Evolutionary conservation across 495 filamentous ascomycete genomes (phyloP).

Genomic region (Penicillium waksmanii): DNA sequence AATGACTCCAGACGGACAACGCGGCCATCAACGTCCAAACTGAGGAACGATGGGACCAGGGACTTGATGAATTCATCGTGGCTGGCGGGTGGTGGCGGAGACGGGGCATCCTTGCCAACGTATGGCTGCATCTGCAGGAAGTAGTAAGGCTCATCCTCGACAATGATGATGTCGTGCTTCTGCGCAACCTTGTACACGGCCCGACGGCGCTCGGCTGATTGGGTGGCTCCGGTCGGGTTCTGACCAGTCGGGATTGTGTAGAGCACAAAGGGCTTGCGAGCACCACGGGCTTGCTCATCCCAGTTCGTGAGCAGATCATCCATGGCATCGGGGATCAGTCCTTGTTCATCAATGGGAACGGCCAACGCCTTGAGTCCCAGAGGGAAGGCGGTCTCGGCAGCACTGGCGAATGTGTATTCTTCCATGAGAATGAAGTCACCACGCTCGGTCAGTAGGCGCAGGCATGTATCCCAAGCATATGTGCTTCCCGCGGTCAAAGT

Average conservation of each 20-base stretch:
- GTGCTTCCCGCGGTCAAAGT: slow-evolving; percentile 77
- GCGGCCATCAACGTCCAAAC: slow-evolving; percentile 66
- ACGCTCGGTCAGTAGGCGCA: slow-evolving; percentile 75
- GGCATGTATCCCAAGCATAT: slow-evolving; percentile 73
- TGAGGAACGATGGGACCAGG: slow-evolving; percentile 64
- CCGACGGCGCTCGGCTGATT: slow-evolving; percentile 62
- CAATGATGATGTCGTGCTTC: slow-evolving; percentile 82
- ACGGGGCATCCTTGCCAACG: slow-evolving; percentile 52
- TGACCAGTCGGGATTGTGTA: slow-evolving; percentile 68
- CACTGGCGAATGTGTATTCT: slow-evolving; percentile 82
- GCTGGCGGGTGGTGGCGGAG: slow-evolving; percentile 55
- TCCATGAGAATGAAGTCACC: slow-evolving; percentile 80
- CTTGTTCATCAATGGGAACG: slow-evolving; percentile 77
- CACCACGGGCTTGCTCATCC: slow-evolving; percentile 59
- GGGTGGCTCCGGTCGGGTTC: slow-evolving; percentile 91
- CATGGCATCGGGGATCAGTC: slow-evolving; percentile 68
- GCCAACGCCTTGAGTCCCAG: slow-evolving; percentile 74
- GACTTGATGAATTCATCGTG: slow-evolving; percentile 63
- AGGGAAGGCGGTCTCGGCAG: slow-evolving; percentile 78
- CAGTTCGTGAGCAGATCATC: slow-evolving; percentile 70
- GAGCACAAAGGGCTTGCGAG: slow-evolving; percentile 72
- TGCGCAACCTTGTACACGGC: slow-evolving; percentile 76
- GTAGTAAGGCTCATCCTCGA: slow-evolving; percentile 99
- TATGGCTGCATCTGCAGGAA: slow-evolving; percentile 96
- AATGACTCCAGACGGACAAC: slow-evolving; percentile 72